Conservation (phyloP, 83 land plant species). For the Isoetes engelmannii region DNA sequence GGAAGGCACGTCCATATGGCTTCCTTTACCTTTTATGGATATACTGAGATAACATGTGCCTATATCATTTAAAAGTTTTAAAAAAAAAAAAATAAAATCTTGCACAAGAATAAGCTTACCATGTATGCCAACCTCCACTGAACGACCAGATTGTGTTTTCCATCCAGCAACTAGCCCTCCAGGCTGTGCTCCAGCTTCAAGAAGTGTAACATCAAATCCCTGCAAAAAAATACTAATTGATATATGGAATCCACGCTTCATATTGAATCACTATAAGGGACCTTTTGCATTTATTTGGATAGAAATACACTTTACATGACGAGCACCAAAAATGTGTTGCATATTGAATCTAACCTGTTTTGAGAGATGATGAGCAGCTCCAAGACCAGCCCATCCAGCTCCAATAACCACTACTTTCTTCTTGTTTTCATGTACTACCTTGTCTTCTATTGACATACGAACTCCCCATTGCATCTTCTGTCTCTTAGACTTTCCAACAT, state of each 20-base stretch:
- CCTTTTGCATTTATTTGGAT: not conserved
- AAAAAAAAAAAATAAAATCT: not conserved
- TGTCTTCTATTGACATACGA: not conserved
- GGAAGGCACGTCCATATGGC: no score
- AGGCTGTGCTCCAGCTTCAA: constrained; percentile 53
- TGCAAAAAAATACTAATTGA: constrained; percentile 17
- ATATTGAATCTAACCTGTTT: constrained; percentile 47
- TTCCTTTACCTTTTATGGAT: no score
- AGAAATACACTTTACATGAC: no score
- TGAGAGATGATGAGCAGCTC: constrained; percentile 80
- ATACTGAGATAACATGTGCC: no score
- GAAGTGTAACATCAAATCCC: constrained; percentile 76
- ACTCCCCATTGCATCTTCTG: no score
- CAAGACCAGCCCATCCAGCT: constrained; percentile 90
- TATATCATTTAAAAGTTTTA: no score
- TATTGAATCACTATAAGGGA: not conserved
- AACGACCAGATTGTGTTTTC: constrained; percentile 42
- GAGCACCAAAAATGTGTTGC: no score
- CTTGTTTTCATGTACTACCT: not conserved
- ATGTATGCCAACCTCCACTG: constrained; percentile 54
- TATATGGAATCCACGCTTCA: not conserved
- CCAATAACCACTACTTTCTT: constrained; percentile 85
- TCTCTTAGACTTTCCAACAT: no score
- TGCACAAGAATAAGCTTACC: constrained; percentile 19
- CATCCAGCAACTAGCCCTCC: constrained; percentile 53